Evolutionary conservation across 2,329 filamentous ascomycete species (phyloP), one percentile per base, ranked within the genome.

Genomic region (Aspergillus pseudoterreus): DNA sequence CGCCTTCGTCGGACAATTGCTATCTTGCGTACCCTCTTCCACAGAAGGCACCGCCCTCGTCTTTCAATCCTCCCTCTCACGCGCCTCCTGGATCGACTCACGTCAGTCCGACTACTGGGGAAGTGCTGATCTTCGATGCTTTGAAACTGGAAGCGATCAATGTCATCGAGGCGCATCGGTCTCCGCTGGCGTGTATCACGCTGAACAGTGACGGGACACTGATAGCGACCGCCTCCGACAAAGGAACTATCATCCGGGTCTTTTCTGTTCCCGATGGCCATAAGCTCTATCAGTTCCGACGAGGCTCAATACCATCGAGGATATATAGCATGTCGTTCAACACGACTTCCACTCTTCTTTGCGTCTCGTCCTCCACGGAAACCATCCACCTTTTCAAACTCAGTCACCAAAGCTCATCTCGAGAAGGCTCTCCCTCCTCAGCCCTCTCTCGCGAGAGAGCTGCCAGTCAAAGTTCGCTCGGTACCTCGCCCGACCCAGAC

Each of bases 251-350:
- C 54, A 95, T 99, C 57, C 86, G 94, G 14, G 91, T 99, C 47
- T 99, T 99, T 71, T 90, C 90, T 1, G 84, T 99, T 1, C 94
- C 94, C 2, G 84, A 86, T 57, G 94, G 90, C 10, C 86, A 92
- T 64, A 99, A 97, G 71, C 80, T 99, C 15, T 97, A 92, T 70
- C 92, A 99, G 68, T 99, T 99, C 74, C 84, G 94, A 53, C 85
- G 94, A 57, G 94, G 94, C 41, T 96, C 92, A 2, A 96, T 96
- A 71, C 94, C 94, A 0, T 92, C 92, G 1, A 87, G 90, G 38
- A 99, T 99, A 61, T 96, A 92, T 75, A 95, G 91, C 82, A 96
- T 99, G 91, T 95, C 92, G 1, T 99, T 99, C 75, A 99, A 99
- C 71, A 85, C 91, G 45, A 91, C 88, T 53, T 95, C 92, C 2